Percentiles rank a stretch among this genome's conserved stretches.
Evolutionary conservation across 345 rosid genomes (phyloP).

Genomic region (Citrus cavaleriei): DNA sequence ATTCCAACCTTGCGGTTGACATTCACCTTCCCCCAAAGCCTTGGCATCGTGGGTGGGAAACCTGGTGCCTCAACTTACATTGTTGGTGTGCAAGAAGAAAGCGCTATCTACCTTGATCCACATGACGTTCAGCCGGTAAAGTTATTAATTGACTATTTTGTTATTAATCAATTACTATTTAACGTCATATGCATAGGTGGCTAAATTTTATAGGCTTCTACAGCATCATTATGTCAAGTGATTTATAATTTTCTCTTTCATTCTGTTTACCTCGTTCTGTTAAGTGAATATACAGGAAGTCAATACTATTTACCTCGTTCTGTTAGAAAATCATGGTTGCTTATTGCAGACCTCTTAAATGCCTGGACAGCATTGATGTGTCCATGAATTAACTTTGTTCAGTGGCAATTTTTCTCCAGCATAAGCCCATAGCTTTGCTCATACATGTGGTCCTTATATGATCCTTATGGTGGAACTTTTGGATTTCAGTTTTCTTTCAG

Average conservation of each 20-base stretch:
- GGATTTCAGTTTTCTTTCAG: neutral
- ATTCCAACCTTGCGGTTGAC: constrained; percentile 72
- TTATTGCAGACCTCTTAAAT: neutral
- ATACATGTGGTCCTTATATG: neutral
- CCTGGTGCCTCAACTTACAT: constrained; percentile 90
- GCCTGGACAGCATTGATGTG: neutral
- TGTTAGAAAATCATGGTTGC: neutral
- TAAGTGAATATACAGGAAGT: neutral
- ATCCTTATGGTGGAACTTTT: neutral
- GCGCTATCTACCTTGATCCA: constrained; percentile 86
- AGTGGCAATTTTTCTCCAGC: neutral
- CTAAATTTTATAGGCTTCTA: neutral
- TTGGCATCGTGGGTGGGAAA: constrained; percentile 93
- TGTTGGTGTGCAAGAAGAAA: constrained; percentile 82
- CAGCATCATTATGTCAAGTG: neutral
- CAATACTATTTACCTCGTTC: neutral
- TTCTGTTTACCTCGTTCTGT: neutral
- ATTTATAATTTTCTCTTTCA: neutral
- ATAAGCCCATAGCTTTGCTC: neutral
- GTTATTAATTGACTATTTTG: neutral
- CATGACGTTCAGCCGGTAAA: constrained; percentile 79
- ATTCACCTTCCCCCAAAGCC: constrained; percentile 86
- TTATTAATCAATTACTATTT: neutral
- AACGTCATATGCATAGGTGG: neutral
- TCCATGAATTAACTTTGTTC: neutral